These are phyloP conservation scores for Suillus subaureus DNA, from an alignment of 768 basidiomycete species.

Conservation along the genomic window DNA sequence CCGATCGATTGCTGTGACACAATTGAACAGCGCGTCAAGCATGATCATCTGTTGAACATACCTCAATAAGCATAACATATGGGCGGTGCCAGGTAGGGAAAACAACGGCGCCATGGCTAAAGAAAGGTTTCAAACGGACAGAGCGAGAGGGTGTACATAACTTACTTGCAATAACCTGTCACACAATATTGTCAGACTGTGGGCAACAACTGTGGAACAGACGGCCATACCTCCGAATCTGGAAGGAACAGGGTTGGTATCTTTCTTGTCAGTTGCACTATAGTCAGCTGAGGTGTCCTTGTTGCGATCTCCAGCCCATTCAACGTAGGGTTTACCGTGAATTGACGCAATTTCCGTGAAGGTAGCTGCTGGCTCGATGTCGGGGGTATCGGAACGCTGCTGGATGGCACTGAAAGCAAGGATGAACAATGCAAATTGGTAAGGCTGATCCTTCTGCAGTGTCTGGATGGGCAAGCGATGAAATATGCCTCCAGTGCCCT, in stretches of 20 bases:
- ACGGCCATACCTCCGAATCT: conserved; percentile 27
- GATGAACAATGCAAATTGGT: conserved; percentile 31
- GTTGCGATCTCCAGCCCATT: conserved; percentile 28
- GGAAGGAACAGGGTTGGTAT: conserved; percentile 26
- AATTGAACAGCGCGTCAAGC: background rate
- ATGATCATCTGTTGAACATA: conserved; percentile 6
- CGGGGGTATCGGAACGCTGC: conserved; percentile 5
- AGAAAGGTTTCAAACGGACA: background rate
- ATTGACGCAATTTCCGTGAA: conserved; percentile 27
- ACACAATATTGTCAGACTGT: background rate
- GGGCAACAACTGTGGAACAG: background rate
- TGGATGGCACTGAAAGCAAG: conserved; percentile 22
- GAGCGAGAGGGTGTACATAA: background rate
- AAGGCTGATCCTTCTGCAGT: conserved; percentile 19
- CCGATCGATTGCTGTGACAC: conserved; percentile 29
- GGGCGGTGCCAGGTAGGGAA: conserved; percentile 31
- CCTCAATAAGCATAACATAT: conserved; percentile 30
- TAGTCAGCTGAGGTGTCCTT: conserved; percentile 21
- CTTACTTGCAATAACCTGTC: conserved; percentile 32
- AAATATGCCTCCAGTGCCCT: conserved; percentile 15
- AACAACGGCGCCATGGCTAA: conserved; percentile 23
- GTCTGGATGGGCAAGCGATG: conserved; percentile 28
- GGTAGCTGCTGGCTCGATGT: conserved; percentile 14
- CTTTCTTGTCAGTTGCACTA: conserved; percentile 23
- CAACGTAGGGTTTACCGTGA: conserved; percentile 27